Evolutionary conservation across 108 stramenopile genomes (phyloP), one percentile per base, ranked within the genome.

Genomic region (Stephanodiscus minutulus): DNA sequence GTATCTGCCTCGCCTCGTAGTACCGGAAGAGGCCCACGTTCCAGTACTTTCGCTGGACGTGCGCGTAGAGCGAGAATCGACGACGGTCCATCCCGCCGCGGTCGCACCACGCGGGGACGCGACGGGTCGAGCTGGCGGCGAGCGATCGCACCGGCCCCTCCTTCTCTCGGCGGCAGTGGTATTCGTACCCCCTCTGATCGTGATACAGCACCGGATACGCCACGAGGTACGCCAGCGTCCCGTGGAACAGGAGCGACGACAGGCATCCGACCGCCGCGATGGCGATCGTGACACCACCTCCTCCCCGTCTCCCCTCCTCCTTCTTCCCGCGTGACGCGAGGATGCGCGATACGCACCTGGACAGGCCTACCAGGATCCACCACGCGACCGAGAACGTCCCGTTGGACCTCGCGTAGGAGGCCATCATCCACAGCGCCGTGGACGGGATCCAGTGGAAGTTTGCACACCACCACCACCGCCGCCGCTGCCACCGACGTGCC

Each of bases 1-100:
- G 94, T 37, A 92, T 79, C 70, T 95, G 91, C 65, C 88, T 89
- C 63, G 75, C 29, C 61, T 89, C 76, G 58, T 80, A 95, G 76
- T 95, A 95, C 17, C 80, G 82, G 37, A 95, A 77, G 7, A 90
- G 77, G 7, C 94, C 94, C 6, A 95, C 91, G 76, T 95, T 92
- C 94, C 94, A 95, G 62, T 95, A 87, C 67, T 87, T 81, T 43
- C 73, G 64, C 78, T 95, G 94, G 15, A 90, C 85, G 72, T 86
- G 70, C 18, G 77, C 72, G 65, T 95, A 95, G 35, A 95, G 63
- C 25, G 91, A 90, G 77, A 92, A 95, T 13, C 57, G 54, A 35
- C 57, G 54, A 35, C 44, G 22, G 61, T 41, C 24, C 24, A 47
- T 53, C 15, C 68, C 70, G 43, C 58, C 52, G 47, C 50, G 53